Percentiles rank a stretch among this genome's conserved stretches.
Evolutionary conservation across 1,139 yeast genomes (phyloP).

Genomic region (Geotrichum europaeum): DNA sequence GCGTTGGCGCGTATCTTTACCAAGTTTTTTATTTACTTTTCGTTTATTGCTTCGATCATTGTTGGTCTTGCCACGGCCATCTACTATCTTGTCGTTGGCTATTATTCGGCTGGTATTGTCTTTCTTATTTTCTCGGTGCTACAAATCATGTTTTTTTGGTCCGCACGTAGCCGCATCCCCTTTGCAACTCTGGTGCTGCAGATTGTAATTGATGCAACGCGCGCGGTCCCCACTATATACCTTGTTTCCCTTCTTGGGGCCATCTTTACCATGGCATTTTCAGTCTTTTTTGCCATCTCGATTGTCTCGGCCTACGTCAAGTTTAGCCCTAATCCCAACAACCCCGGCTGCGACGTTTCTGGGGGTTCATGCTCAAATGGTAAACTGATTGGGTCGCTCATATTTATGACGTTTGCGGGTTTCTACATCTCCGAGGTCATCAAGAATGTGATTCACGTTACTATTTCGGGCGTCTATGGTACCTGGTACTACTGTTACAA

Average conservation of each 20-base stretch:
- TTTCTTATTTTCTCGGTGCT: conserved; percentile 50
- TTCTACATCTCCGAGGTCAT: conserved; percentile 80
- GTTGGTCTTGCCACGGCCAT: conserved; percentile 73
- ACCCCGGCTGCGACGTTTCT: conserved; percentile 45
- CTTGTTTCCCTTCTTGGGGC: conserved; percentile 61
- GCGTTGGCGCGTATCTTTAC: conserved; percentile 61
- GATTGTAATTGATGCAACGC: conserved; percentile 71
- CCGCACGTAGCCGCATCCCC: conserved; percentile 64
- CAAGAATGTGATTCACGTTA: conserved; percentile 76
- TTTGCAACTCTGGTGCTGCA: conserved; percentile 69
- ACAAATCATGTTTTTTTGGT: conserved; percentile 40
- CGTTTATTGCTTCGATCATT: conserved; percentile 60
- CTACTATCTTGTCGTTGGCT: conserved; percentile 51
- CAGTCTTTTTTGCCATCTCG: conserved; percentile 58
- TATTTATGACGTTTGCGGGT: conserved; percentile 79
- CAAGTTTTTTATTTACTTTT: conserved; percentile 58
- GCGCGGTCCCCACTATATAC: conserved; percentile 61
- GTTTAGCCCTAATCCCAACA: conserved; percentile 47
- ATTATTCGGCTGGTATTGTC: conserved; percentile 76
- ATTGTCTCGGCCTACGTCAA: conserved; percentile 73
- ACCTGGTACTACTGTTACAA: conserved; percentile 82
- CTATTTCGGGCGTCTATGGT: conserved; percentile 82
- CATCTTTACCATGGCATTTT: conserved; percentile 56
- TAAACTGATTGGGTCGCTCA: conserved; percentile 57
- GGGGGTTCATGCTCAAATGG: conserved; percentile 66